phyloP scores from a whole-genome alignment of 164 flowering plant genomes.

The Vitis labrusca region DNA sequence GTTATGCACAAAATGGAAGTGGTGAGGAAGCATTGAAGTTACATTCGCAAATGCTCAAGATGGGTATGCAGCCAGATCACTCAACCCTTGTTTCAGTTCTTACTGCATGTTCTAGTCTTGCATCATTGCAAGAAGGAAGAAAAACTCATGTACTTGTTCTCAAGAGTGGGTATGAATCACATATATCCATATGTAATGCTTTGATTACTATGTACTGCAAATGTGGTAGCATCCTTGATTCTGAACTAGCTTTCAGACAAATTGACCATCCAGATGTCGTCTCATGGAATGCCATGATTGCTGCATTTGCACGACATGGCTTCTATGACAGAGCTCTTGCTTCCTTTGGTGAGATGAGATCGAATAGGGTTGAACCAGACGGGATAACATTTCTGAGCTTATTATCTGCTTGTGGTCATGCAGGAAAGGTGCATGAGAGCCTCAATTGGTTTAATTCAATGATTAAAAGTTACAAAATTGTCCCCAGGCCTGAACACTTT shows the following conservation, averaged over 20 bases:
- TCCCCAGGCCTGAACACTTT: constrained; percentile 39
- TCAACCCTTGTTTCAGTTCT: constrained; percentile 44
- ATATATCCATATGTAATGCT: constrained; percentile 39
- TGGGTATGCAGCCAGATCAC: constrained; percentile 43
- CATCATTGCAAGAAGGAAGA: constrained; percentile 37
- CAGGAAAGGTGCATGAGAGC: constrained; percentile 48
- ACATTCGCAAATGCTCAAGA: constrained; percentile 27
- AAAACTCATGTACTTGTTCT: constrained; percentile 31
- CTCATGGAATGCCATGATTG: constrained; percentile 55
- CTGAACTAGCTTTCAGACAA: constrained; percentile 35
- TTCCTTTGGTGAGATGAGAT: constrained; percentile 31
- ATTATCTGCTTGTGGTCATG: constrained; percentile 51
- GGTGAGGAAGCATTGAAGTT: constrained; percentile 49
- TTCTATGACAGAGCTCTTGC: constrained; percentile 32
- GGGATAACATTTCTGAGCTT: constrained; percentile 50
- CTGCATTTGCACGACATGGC: constrained; percentile 51
- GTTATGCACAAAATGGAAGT: constrained; percentile 47
- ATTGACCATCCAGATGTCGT: constrained; percentile 34
- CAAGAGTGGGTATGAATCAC: constrained; percentile 29
- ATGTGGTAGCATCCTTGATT: constrained; percentile 45
- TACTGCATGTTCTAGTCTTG: constrained; percentile 43
- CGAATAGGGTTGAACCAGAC: constrained; percentile 36
- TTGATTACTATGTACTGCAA: constrained; percentile 52
- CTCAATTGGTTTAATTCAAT: constrained; percentile 32
- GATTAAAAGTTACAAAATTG: constrained; percentile 25